Base-by-base conservation (phyloP, 345 rosid species). In the Citropsis articulata region DNA sequence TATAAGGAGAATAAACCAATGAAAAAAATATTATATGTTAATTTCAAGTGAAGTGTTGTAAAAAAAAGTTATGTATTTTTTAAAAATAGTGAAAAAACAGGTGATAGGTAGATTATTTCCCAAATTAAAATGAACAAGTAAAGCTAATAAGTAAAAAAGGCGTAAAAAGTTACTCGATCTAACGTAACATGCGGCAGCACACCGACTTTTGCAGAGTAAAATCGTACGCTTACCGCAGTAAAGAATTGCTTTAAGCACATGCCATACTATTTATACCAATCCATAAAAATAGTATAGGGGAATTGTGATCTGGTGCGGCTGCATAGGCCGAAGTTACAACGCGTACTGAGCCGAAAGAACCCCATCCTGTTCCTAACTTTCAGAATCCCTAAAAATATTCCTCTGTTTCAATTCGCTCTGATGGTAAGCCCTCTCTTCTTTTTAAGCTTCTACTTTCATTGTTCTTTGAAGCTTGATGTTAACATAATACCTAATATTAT, bases 361-460 rank as follows among this genome's bases (percentile, higher is more conserved):
- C 18, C 50, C 36, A 4, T 53, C 57, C 57, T 13, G 16, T 45
- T 45, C 31, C 8, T 7, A 31, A 12, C 36, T 30, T 16, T 19
- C 40, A 14, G 16, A 73, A 61, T 25, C 77, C 77, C 77, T 73
- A 73, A n/a, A n/a, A n/a, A 61, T 75, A 22, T 48, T 48, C 21
- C 5, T 4, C 56, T 28, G 40, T 71, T 30, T 71, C 25, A 24
- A 22, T 68, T 25, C 21, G 18, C 33, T 30, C 55, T 31, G 6
- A 76, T 66, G 72, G 72, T 48, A 66, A 76, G 27, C 55, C 25
- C 3, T 66, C 72, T 55, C 31, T 2, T 45, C 50, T 42, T 6
- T 6, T 6, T 25, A 7, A 31, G 19, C 6, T 45, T 7, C 21
- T 33, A 12, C 16, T 7, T 4, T 8, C 9, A 0, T 66, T 31